These are phyloP conservation scores for Lachancea dasiensis DNA, from an alignment of 805 yeast genomes.

Conservation along the genomic window DNA sequence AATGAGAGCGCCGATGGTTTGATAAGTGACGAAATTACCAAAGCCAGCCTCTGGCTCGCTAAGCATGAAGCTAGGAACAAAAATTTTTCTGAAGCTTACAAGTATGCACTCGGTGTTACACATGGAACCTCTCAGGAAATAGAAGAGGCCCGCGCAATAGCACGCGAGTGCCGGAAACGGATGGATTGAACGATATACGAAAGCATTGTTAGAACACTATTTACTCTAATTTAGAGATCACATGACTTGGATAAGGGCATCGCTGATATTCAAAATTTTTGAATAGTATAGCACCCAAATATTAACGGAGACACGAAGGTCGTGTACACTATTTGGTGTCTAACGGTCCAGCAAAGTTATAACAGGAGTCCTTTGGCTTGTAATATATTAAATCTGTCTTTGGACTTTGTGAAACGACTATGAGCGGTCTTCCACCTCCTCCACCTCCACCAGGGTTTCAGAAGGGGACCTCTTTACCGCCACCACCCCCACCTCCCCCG, in stretches of 20 bases:
- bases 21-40: conserved; percentile 64
- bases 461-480: conserved; percentile 10
- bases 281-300: too few relatives aligned
- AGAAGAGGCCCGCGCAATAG: conserved; percentile 82
- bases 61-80: conserved; percentile 50
- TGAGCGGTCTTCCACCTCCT: conserved; percentile 19
- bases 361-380: background rate
- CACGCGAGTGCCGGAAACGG: conserved; percentile 65
- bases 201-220: too few relatives aligned
- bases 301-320: too few relatives aligned
- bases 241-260: too few relatives aligned
- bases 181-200: conserved; percentile 23
- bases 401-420: background rate
- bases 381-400: background rate
- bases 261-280: background rate
- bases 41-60: conserved; percentile 85
- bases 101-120: conserved; percentile 63
- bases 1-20: conserved; percentile 57
- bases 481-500: conserved; percentile 28
- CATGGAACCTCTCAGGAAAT: conserved; percentile 77
- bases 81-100: conserved; percentile 63
- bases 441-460: conserved; percentile 29
- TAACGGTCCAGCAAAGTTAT: too few relatives aligned
- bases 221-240: too few relatives aligned
- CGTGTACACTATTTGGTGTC: too few relatives aligned